These are phyloP conservation scores for Arthrobotrys pseudoclavata DNA, from an alignment of 2,329 filamentous ascomycete genomes.

Conservation along the genomic window DNA sequence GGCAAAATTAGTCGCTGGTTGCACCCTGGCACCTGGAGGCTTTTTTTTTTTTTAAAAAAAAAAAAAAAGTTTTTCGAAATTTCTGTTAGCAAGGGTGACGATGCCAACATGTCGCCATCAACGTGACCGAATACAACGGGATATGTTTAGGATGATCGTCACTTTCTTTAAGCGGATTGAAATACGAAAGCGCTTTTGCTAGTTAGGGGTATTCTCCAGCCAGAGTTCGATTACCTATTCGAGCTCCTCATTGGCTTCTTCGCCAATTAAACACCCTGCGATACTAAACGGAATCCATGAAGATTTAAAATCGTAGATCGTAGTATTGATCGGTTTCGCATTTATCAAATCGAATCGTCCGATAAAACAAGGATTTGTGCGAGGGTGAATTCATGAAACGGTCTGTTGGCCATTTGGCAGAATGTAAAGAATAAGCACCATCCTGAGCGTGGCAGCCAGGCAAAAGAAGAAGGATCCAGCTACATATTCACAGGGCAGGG, in stretches of 20 bases:
- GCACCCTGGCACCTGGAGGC: background rate
- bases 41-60: background rate
- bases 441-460: too few relatives aligned
- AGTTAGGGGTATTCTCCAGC: background rate
- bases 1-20: slow-evolving; percentile 20
- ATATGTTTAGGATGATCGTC: slow-evolving; percentile 16
- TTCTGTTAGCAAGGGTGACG: slow-evolving; percentile 26
- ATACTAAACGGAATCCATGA: background rate
- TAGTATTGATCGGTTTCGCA: slow-evolving; percentile 15
- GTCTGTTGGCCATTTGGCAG: background rate
- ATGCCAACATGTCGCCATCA: slow-evolving; percentile 24
- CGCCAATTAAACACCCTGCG: background rate
- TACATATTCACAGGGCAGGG: background rate
- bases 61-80: background rate
- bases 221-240: background rate
- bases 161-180: slow-evolving; percentile 29
- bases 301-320: slow-evolving; percentile 3
- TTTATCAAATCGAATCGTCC: slow-evolving; percentile 15
- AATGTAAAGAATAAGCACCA: background rate
- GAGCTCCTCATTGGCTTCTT: background rate
- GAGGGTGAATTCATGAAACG: slow-evolving; percentile 14
- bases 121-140: background rate
- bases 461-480: background rate
- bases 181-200: slow-evolving; percentile 32
- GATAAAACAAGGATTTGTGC: slow-evolving; percentile 4